Evolutionary conservation across 2,329 filamentous ascomycete genomes (phyloP).

Genomic region (Neophaeococcomyces mojaviensis): DNA sequence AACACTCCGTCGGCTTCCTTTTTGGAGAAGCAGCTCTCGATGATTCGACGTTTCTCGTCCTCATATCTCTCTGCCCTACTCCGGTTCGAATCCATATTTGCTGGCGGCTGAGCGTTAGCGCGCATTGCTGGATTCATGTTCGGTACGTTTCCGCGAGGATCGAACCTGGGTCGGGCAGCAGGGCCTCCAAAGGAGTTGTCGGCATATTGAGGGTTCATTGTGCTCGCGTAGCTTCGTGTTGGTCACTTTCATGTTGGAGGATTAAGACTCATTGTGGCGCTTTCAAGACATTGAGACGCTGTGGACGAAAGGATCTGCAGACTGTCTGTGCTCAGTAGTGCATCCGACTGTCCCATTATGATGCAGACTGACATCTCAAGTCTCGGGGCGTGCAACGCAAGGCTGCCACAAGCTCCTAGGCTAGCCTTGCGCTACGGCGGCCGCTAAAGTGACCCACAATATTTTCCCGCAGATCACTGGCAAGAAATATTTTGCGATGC

Average conservation of each 20-base stretch:
- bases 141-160: background rate
- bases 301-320: background rate
- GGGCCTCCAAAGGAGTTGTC: constrained; percentile 4
- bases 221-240: background rate
- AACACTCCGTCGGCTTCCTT: constrained; percentile 77
- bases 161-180: constrained; percentile 2
- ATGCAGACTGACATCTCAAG: background rate
- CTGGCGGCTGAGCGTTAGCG: constrained; percentile 5
- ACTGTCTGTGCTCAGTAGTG: no score
- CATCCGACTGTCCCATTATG: background rate
- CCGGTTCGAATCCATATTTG: constrained; percentile 17
- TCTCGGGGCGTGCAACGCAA: no score
- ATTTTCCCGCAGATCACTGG: no score
- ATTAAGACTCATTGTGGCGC: background rate
- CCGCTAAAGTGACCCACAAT: no score
- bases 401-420: no score
- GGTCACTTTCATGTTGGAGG: constrained; percentile 1
- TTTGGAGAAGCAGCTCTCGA: constrained; percentile 90
- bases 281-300: background rate
- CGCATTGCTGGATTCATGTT: constrained; percentile 1
- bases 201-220: constrained; percentile 1
- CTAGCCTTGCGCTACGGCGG: no score
- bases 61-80: constrained; percentile 77
- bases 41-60: constrained; percentile 90
- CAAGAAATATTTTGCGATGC: no score